Conservation (phyloP, 176 grass and related monocot species). For the Thalia dealbata region DNA sequence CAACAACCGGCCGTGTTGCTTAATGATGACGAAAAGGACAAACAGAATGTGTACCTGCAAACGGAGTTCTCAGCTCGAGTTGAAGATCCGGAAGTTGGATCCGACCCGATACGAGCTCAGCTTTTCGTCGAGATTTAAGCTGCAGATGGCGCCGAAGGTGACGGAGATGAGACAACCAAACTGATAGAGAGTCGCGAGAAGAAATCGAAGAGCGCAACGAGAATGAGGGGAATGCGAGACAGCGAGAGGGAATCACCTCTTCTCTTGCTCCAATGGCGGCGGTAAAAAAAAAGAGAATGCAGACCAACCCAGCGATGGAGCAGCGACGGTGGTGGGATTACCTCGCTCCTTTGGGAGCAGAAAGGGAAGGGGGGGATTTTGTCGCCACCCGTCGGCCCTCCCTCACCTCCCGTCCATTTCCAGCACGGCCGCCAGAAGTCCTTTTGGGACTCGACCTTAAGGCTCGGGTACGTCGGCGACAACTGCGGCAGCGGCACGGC, state of each 20-base stretch:
- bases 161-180: not conserved
- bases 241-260: too few species aligned
- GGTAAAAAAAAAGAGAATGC: not conserved
- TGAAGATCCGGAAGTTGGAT: not conserved
- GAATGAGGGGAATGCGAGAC: not conserved
- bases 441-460: too few species aligned
- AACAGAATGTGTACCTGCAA: too few species aligned
- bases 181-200: not conserved
- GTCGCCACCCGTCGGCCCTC: constrained; percentile 27
- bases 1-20: too few species aligned
- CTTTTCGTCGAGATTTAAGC: not conserved
- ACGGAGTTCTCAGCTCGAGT: too few species aligned
- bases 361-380: constrained; percentile 24
- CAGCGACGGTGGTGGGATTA: not conserved
- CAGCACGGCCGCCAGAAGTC: constrained; percentile 33
- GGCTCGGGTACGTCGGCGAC: too few species aligned
- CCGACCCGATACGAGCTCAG: not conserved
- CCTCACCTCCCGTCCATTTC: constrained; percentile 42
- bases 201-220: not conserved
- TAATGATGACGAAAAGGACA: too few species aligned
- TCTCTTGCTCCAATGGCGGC: not conserved
- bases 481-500: too few species aligned
- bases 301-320: not conserved
- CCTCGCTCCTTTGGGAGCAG: not conserved
- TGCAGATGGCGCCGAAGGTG: not conserved